A percentile compares a stretch with the other conserved stretches of the same genome.
Evolutionary conservation across 768 basidiomycete species (phyloP).

Genomic region (Russula abietina): DNA sequence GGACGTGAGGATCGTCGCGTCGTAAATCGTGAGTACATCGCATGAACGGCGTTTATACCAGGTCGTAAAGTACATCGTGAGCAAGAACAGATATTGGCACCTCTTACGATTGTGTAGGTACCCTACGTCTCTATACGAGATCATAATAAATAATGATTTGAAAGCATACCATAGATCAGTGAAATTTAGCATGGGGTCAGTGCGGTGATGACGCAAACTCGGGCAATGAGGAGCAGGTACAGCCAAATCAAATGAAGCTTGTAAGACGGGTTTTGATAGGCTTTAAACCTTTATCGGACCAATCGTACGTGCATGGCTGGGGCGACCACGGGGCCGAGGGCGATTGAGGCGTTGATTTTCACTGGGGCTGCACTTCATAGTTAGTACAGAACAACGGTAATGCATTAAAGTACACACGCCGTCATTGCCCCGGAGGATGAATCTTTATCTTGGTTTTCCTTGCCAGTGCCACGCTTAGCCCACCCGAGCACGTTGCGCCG

Average conservation of each 20-base stretch:
- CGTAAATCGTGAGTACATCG: constrained; percentile 10
- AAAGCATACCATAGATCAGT: constrained; percentile 5
- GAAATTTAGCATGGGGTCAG: neutral
- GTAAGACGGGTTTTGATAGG: neutral
- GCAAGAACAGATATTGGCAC: constrained; percentile 5
- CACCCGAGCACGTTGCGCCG: constrained; percentile 55
- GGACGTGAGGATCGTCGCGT: neutral
- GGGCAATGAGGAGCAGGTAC: neutral
- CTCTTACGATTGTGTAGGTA: neutral
- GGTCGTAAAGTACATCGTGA: constrained; percentile 22
- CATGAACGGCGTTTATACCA: constrained; percentile 7
- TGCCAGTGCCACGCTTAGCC: constrained; percentile 54
- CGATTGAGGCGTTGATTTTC: constrained; percentile 41
- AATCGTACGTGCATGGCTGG: constrained; percentile 31
- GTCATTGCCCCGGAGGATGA: constrained; percentile 38
- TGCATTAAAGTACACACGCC: constrained; percentile 44
- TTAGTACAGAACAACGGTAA: neutral
- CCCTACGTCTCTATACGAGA: neutral
- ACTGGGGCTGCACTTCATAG: constrained; percentile 31
- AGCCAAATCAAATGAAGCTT: neutral
- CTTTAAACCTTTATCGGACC: constrained; percentile 4
- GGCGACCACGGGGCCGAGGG: constrained; percentile 42
- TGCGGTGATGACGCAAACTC: neutral
- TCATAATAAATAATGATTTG: neutral
- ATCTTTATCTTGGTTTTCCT: constrained; percentile 46